Evolutionary conservation across 2,329 filamentous ascomycete genomes (phyloP).

Genomic region (Verticillium longisporum): DNA sequence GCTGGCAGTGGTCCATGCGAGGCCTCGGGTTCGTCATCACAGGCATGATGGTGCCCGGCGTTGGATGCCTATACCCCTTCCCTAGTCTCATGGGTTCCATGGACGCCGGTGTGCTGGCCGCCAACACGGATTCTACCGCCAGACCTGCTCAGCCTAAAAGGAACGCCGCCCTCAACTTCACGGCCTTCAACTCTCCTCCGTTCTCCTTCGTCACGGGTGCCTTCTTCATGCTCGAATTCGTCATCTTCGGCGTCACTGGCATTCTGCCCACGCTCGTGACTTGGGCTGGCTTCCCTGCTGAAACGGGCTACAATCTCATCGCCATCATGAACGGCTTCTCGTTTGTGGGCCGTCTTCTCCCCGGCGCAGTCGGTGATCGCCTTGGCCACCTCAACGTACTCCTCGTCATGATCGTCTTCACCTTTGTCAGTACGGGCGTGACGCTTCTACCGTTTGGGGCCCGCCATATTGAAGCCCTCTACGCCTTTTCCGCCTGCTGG

Average conservation of each 20-base stretch:
- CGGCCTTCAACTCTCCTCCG: conserved; percentile 30
- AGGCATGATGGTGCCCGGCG: conserved; percentile 17
- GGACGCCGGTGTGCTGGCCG: conserved; percentile 7
- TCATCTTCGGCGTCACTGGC: conserved; percentile 37
- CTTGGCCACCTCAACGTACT: conserved; percentile 39
- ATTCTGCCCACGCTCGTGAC: conserved; percentile 38
- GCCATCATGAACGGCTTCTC: conserved; percentile 36
- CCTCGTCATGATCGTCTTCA: conserved; percentile 13
- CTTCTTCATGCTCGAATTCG: conserved; percentile 39
- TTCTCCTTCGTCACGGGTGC: conserved; percentile 32
- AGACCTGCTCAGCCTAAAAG: neutral
- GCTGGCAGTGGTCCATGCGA: conserved; percentile 27
- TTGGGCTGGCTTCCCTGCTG: conserved; percentile 20
- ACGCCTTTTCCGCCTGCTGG: conserved; percentile 36
- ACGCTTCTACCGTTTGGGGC: conserved; percentile 38
- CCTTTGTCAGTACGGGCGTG: conserved; percentile 26
- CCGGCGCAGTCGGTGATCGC: conserved; percentile 33
- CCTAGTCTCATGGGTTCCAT: conserved; percentile 11
- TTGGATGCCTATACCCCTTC: conserved; percentile 26
- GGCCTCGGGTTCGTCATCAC: conserved; percentile 20
- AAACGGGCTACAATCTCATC: conserved; percentile 35
- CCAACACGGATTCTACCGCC: neutral
- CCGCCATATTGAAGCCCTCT: conserved; percentile 28
- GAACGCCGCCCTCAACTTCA: conserved; percentile 29
- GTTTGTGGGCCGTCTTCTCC: conserved; percentile 33